Base-by-base conservation (phyloP, 1,139 yeast genomes). In the Saccharomycopsis hybrid region DNA sequence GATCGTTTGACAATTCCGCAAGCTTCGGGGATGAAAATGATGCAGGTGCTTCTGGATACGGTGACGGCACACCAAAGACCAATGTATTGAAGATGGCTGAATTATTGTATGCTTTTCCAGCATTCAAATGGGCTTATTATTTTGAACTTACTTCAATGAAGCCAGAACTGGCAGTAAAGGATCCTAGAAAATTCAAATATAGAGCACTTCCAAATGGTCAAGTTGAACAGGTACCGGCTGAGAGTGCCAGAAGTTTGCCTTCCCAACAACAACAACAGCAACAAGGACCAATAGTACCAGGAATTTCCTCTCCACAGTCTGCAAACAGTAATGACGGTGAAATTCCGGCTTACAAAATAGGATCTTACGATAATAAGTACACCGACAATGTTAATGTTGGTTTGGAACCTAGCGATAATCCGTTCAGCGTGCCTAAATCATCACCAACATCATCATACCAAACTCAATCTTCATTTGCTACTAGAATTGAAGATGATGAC, bases 61-160 rank as follows among this genome's bases (percentile, higher is more conserved):
- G 5, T 37, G 32, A 27, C 9, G 35, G 30, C 2, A 8, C 7
- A 18, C 13, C 38, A 24, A 32, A 40, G 8, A 28, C 42, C 25
- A 35, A 30, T 11, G 52, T 41, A 4, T 7, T 45, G 5, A 31
- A 40, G n/a, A 25, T 46, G 5, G 52, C 49, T 3, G 45, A 49
- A 29, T 45, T 42, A 4, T 39, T 49, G 28, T 13, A 32, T 4
- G 38, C 30, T 9, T 24, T 29, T 4, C 35, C 29, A 24, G 27
- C 29, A 37, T 42, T 37, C 5, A 32, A 38, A 24, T 49, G 52
- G 52, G 25, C 30, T 13, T 30, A n/a, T 28, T 49, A 49, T 35
- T 49, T 46, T 38, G 49, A 39, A 27, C 9, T 46, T 32, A 49
- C 52, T 11, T 31, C 41, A 5, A 31, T 18, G 30, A 43, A 46